Evolutionary conservation across 2,329 filamentous ascomycete genomes (phyloP), one percentile per base, ranked within the genome.

Genomic region (Aspergillus sp.): DNA sequence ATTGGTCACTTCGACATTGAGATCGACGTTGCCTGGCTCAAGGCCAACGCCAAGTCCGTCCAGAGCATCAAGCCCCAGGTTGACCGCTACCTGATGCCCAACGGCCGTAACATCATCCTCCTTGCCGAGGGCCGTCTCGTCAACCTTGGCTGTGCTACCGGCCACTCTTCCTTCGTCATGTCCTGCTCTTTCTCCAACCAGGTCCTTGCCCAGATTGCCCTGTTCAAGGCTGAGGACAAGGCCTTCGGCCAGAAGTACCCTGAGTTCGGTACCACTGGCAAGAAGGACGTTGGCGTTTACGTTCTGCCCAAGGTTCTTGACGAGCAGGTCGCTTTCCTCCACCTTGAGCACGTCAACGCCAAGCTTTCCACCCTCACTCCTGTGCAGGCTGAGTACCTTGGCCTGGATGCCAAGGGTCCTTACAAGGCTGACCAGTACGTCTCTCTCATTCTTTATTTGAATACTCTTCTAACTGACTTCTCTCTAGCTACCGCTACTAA

Each of bases 151-250:
- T 99, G 95, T 81, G 95, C 95, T 76, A 99, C 95, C 65, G 95
- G 95, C 69, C 95, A 99, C 90, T 96, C 93, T 69, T 98, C 93
- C 53, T 99, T 99, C 81, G 95, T 99, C 85, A 98, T 99, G 95
- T 97, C 93, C 72, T 99, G 95, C 90, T 98, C 93, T 65, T 99
- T 99, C 90, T 96, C 93, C 86, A 99, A 99, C 90, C 95, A 99
- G 86, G 95, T 98, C 72, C 91, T 99, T 78, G 95, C 95, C 68
- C 95, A 99, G 85, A 98, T 99, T 83, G 89, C 96, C 84, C 84
- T 99, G 74, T 99, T 81, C 90, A 98, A 98, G 90, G 89, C 87
- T 73, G 84, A 89, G 72, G 93, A 98, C 77, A 86, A 85, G 76
- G 89, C 83, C 58, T 99, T 96, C 78, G 86, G 89, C 80, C 83